phyloP scores from a whole-genome alignment of 2,329 filamentous ascomycete genomes.

The Colletotrichum lentis region DNA sequence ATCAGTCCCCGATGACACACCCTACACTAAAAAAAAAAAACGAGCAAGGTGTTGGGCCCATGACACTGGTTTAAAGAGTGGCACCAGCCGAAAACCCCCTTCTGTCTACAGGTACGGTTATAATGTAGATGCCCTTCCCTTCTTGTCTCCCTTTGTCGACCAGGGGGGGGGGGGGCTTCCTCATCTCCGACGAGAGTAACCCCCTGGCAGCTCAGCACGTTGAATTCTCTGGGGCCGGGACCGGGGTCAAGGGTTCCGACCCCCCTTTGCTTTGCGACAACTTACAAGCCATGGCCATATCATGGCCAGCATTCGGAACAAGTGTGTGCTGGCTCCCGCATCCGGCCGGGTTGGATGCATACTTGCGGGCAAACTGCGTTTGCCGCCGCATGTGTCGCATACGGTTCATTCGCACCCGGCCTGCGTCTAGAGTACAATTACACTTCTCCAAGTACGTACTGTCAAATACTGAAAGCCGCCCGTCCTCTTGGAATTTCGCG shows the following conservation, averaged over 20 bases:
- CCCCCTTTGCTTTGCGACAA: neutral
- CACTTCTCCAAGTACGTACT: too few species aligned
- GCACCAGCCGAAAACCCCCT: constrained; percentile 24
- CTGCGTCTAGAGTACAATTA: too few species aligned
- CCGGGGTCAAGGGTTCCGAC: constrained; percentile 11
- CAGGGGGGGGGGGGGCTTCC: constrained; percentile 16
- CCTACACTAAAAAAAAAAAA: too few species aligned
- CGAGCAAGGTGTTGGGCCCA: constrained; percentile 17
- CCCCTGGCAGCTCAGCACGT: constrained; percentile 33
- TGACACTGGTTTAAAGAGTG: constrained; percentile 35
- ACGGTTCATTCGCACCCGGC: neutral
- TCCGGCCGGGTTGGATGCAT: constrained; percentile 13
- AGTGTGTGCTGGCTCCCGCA: constrained; percentile 22
- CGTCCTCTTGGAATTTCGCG: neutral
- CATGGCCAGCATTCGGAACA: constrained; percentile 12
- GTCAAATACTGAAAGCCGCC: too few species aligned
- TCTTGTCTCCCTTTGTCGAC: neutral
- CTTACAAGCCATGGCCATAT: constrained; percentile 22
- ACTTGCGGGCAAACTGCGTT: constrained; percentile 1
- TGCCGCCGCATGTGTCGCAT: constrained; percentile 5
- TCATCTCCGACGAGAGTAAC: constrained; percentile 39
- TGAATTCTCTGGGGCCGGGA: constrained; percentile 29
- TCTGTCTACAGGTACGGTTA: neutral
- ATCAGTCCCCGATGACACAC: constrained; percentile 18
- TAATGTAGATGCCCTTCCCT: neutral